Evolutionary conservation across 1,139 yeast genomes (phyloP), one percentile per base, ranked within the genome.

Genomic region (Lodderomyces theae): DNA sequence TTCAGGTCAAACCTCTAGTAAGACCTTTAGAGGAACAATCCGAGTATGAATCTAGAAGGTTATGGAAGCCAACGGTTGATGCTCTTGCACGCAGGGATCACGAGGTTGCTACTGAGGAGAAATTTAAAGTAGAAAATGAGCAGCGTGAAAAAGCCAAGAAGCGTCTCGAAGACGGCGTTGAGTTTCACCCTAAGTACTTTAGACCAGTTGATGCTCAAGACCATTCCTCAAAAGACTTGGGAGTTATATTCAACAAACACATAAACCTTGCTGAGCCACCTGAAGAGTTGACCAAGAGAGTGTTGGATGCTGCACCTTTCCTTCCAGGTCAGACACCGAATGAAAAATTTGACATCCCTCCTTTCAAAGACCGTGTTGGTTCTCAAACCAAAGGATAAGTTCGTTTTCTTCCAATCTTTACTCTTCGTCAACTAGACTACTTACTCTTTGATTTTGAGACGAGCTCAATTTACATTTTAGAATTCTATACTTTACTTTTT

Each of bases 51-150:
- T 86, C 96, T 4, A 74, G 96, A 51, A 78, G 72, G 47, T 67
- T 92, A 38, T 92, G 98, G 98, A 68, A 77, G 37, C 74, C 82
- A 35, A 96, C 95, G 1, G 74, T 86, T 15, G 80, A 79, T 44
- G 97, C 95, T 0, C 69, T 92, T 18, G 82, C 84, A 3, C 60
- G 69, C 30, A 76, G 96, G 48, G 80, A 92, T 58, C 98, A 92
- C 58, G 73, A 66, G 11, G 64, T 69, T 1, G 98, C 98, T 2
- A 92, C 98, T 0, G 84, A 80, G 21, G 97, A 89, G 56, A 92
- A 92, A 61, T 85, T 72, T 54, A 77, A 79, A 50, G 86, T 92
- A 37, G 98, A 92, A 64, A 86, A 89, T 47, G 74, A 74, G 17
- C 98, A 92, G 64, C 77, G 98, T 56, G 64, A 66, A 15, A 64